These are phyloP conservation scores for Isatis tinctoria DNA, from an alignment of 345 rosid species.

Conservation along the genomic window DNA sequence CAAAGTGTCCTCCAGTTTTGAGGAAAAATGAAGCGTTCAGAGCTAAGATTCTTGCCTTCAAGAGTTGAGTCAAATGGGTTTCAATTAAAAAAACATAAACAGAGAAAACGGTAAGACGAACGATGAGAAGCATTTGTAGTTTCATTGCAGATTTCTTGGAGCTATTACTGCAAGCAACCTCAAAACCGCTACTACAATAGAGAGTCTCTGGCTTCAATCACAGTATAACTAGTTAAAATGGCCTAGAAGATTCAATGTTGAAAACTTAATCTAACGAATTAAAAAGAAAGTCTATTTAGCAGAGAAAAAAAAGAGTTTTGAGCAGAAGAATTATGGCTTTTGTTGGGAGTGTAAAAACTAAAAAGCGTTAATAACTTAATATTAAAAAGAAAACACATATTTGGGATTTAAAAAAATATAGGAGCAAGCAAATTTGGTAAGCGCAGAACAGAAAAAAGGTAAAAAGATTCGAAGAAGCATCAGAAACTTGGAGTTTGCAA, in stretches of 20 bases:
- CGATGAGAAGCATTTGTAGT: not conserved
- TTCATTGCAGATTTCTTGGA: not conserved
- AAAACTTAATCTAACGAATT: not conserved
- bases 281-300: not conserved
- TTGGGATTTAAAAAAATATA: not conserved
- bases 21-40: conserved; percentile 78
- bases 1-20: conserved; percentile 93
- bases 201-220: not conserved
- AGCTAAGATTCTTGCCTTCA: conserved; percentile 90
- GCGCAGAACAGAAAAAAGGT: not conserved
- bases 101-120: not conserved
- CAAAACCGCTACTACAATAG: not conserved
- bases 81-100: not conserved
- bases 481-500: conserved; percentile 61
- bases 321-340: not conserved
- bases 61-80: not conserved
- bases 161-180: not conserved
- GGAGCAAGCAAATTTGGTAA: not conserved
- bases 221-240: not conserved
- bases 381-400: not conserved
- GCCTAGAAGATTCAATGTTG: not conserved
- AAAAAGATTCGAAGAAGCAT: conserved; percentile 31
- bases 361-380: not conserved
- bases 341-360: not conserved
- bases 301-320: not conserved